phyloP scores from a whole-genome alignment of 164 flowering plant genomes.

The Liriodendron chinense region DNA sequence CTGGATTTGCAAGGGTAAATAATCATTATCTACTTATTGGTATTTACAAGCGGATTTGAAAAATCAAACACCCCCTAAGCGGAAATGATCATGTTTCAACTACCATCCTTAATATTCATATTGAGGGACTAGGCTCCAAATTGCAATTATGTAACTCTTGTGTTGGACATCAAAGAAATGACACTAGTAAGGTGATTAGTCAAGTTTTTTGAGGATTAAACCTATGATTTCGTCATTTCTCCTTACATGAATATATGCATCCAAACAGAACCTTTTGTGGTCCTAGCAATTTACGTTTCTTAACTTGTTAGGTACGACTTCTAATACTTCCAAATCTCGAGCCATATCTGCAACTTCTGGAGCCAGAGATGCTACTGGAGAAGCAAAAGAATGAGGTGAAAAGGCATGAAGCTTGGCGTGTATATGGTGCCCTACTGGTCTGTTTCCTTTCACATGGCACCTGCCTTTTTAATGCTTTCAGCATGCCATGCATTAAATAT shows the following conservation, averaged over 20 bases:
- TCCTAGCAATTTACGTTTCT: not conserved
- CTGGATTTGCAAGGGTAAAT: too few relatives aligned
- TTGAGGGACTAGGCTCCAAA: too few relatives aligned
- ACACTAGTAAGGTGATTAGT: too few relatives aligned
- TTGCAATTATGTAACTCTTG: too few relatives aligned
- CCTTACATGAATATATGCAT: too few relatives aligned
- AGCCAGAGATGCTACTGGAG: constrained; percentile 77
- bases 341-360: constrained; percentile 71
- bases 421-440: constrained; percentile 88
- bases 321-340: constrained; percentile 91
- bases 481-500: not conserved
- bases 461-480: not conserved
- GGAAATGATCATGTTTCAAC: too few relatives aligned
- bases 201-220: not conserved
- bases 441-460: constrained; percentile 13
- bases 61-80: too few relatives aligned
- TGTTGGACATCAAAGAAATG: too few relatives aligned
- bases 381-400: constrained; percentile 78
- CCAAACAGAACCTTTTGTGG: not conserved
- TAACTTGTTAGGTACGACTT: constrained; percentile 53
- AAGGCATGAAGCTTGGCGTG: constrained; percentile 95
- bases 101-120: too few relatives aligned
- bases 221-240: not conserved
- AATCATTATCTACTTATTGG: too few relatives aligned
- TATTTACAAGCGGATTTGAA: too few relatives aligned